phyloP scores from a whole-genome alignment of 345 rosid genomes.

The Arabidopsis thaliana region DNA sequence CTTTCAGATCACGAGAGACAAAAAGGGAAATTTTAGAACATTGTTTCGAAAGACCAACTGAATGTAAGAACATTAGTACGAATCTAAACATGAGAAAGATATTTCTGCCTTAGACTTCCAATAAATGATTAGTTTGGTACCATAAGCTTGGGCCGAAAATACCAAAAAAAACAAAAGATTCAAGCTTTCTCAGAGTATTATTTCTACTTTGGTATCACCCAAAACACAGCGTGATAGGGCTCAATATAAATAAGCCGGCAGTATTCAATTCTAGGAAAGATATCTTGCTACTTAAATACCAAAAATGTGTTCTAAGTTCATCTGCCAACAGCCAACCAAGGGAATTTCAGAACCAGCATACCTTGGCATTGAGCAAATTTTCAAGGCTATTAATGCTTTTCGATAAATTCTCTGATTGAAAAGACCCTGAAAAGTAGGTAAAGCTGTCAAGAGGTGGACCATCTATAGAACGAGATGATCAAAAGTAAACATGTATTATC shows the following conservation, averaged over 20 bases:
- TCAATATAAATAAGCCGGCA: slow-evolving; percentile 1
- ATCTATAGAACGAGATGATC: slow-evolving; percentile 20
- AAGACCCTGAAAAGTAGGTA: slow-evolving; percentile 72
- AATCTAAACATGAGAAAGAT: slow-evolving; percentile 13
- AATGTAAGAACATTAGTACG: slow-evolving; percentile 14
- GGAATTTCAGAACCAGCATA: slow-evolving; percentile 42
- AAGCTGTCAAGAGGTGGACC: slow-evolving; percentile 25
- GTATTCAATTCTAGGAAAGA: slow-evolving; percentile 22
- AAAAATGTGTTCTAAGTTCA: slow-evolving; percentile 15
- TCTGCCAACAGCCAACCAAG: slow-evolving; percentile 18
- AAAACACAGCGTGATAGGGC: slow-evolving; percentile 13
- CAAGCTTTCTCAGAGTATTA: slow-evolving; percentile 18
- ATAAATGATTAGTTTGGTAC: slow-evolving; percentile 25
- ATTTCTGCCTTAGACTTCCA: slow-evolving; percentile 21
- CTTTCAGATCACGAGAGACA: slow-evolving; percentile 46
- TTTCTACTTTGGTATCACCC: slow-evolving; percentile 30
- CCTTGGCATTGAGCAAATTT: slow-evolving; percentile 92
- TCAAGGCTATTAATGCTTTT: slow-evolving; percentile 91
- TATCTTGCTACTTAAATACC: slow-evolving; percentile 35
- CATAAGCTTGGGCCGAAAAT: slow-evolving; percentile 29
- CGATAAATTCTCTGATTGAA: slow-evolving; percentile 64
- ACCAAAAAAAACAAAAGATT: slow-evolving; percentile 6
- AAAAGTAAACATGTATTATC: slow-evolving; percentile 34
- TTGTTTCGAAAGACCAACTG: slow-evolving; percentile 13
- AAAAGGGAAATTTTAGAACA: slow-evolving; percentile 31